A percentile compares a stretch with the other conserved stretches of the same genome.
Conservation (phyloP, 441 rosid genomes). For the Adansonia rubrostipa region DNA sequence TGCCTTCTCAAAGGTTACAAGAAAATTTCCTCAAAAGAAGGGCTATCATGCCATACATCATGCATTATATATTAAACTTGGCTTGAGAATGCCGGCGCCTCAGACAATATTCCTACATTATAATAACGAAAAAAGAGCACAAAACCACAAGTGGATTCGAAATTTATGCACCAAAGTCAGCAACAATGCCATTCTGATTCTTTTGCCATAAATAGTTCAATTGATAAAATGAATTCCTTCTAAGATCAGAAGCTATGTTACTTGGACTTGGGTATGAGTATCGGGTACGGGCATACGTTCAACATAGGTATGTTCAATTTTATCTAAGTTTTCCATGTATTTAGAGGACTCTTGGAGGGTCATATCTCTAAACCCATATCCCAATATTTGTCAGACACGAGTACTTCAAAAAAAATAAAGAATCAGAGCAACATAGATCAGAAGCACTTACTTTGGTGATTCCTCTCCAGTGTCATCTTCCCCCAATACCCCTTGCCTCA, state of each 20-base stretch:
- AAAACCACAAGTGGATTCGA: not conserved
- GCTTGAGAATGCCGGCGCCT: not conserved
- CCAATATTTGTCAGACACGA: too few species aligned
- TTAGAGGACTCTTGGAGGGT: too few species aligned
- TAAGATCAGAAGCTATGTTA: not conserved
- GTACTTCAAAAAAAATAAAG: too few species aligned
- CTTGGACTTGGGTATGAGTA: too few species aligned
- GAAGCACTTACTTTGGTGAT: constrained; percentile 70
- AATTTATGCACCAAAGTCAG: not conserved
- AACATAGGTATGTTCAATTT: too few species aligned
- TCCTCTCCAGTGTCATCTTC: constrained; percentile 96
- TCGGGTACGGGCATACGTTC: too few species aligned
- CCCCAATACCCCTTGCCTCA: constrained; percentile 91
- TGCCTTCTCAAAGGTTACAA: constrained; percentile 12
- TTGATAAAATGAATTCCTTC: constrained; percentile 2
- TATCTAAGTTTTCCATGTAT: too few species aligned
- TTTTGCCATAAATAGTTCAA: not conserved
- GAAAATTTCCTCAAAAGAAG: not conserved
- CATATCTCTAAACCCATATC: too few species aligned
- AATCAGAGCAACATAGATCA: too few species aligned
- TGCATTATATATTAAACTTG: not conserved
- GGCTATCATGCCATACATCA: not conserved
- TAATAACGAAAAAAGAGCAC: not conserved
- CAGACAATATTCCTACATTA: not conserved
- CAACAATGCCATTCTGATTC: not conserved